These are phyloP conservation scores for Albizia julibrissin DNA, from an alignment of 306 rosid genomes.

Conservation along the genomic window DNA sequence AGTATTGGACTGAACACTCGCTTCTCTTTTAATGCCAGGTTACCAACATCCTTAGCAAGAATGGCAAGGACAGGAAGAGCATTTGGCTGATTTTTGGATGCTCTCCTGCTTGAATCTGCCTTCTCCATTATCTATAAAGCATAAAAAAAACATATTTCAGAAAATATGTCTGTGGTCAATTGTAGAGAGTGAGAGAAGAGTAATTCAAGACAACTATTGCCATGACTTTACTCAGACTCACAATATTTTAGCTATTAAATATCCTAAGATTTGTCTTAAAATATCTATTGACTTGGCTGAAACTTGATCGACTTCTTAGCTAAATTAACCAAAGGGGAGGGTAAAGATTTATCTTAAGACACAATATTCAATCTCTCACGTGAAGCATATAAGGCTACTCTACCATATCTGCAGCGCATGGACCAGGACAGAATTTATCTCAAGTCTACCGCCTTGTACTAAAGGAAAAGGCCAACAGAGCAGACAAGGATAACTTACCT, in stretches of 20 bases:
- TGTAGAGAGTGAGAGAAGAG: slow-evolving; percentile 18
- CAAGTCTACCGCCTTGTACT: slow-evolving; percentile 29
- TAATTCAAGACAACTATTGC: neutral
- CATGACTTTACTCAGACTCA: slow-evolving; percentile 20
- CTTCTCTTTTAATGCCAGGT: slow-evolving; percentile 81
- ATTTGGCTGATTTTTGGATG: slow-evolving; percentile 83
- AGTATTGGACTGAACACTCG: slow-evolving; percentile 86
- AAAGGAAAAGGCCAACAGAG: neutral
- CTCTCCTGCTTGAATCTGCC: slow-evolving; percentile 97
- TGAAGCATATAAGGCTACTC: neutral
- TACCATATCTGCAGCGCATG: neutral
- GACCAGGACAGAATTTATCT: slow-evolving; percentile 20
- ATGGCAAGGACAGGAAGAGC: slow-evolving; percentile 89
- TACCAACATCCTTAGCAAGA: slow-evolving; percentile 95
- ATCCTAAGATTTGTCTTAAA: neutral
- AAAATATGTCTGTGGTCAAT: slow-evolving; percentile 8
- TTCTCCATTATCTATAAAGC: slow-evolving; percentile 85
- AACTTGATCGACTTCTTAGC: neutral
- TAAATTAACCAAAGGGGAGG: neutral
- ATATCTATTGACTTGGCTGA: neutral
- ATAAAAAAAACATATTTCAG: slow-evolving; percentile 38
- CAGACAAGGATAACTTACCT: slow-evolving; percentile 64
- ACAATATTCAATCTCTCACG: slow-evolving; percentile 9
- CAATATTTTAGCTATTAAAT: slow-evolving; percentile 5
- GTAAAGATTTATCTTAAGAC: neutral